These are phyloP conservation scores for Oryza longistaminata DNA, from an alignment of 176 grass and related monocot species.

Conservation along the genomic window DNA sequence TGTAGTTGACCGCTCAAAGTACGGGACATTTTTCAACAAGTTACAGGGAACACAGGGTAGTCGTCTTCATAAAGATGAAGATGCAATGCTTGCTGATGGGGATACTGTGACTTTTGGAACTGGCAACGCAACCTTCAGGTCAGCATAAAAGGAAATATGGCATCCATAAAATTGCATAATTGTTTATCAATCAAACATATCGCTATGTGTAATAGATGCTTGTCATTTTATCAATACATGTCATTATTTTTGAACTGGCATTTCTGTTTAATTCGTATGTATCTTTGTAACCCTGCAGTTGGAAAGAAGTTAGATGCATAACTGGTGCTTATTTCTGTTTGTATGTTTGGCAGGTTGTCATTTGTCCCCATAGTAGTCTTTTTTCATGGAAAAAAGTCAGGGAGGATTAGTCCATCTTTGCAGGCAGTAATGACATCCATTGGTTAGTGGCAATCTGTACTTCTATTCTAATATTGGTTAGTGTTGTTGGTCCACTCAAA, in stretches of 20 bases:
- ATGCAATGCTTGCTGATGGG: conserved; percentile 60
- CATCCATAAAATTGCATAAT: neutral
- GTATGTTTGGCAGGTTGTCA: conserved; percentile 59
- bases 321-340: conserved; percentile 17
- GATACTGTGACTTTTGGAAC: conserved; percentile 87
- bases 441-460: conserved; percentile 58
- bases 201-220: conserved; percentile 14
- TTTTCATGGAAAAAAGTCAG: conserved; percentile 54
- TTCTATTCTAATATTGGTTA: conserved; percentile 29
- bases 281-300: neutral
- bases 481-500: neutral
- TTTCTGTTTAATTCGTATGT: conserved; percentile 12
- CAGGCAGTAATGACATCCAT: conserved; percentile 68
- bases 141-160: conserved; percentile 31
- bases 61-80: conserved; percentile 63
- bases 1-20: conserved; percentile 81
- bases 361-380: conserved; percentile 66
- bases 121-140: conserved; percentile 75
- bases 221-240: neutral
- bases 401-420: conserved; percentile 54
- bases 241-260: neutral
- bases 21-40: conserved; percentile 82
- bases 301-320: conserved; percentile 13
- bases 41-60: conserved; percentile 54
- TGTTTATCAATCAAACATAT: neutral